Evolutionary conservation across 225 moss, liverwort and hornwort species (phyloP).

Genomic region (Antitrichia curtipendula): DNA sequence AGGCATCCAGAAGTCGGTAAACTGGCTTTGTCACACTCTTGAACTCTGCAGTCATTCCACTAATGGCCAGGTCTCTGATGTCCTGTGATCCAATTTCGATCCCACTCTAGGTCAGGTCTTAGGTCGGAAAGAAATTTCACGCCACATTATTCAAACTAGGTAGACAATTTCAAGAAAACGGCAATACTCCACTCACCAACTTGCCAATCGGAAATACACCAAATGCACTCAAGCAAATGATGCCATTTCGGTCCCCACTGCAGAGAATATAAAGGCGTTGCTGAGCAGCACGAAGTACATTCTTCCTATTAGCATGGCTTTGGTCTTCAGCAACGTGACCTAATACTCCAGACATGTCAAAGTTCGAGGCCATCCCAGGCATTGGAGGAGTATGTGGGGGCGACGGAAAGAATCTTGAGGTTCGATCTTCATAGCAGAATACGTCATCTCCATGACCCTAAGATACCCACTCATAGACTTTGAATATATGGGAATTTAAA

Average conservation of each 20-base stretch:
- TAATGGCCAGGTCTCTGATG: slow-evolving; percentile 50
- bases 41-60: slow-evolving; percentile 20
- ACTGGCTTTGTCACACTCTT: slow-evolving; percentile 18
- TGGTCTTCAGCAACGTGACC: slow-evolving; percentile 69
- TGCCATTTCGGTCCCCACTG: slow-evolving; percentile 86
- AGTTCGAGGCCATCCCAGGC: slow-evolving; percentile 78
- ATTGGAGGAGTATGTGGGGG: slow-evolving; percentile 71
- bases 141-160: neutral
- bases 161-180: neutral
- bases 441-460: slow-evolving; percentile 75
- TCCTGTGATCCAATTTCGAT: slow-evolving; percentile 34
- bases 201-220: slow-evolving; percentile 93
- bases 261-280: slow-evolving; percentile 83
- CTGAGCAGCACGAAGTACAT: slow-evolving; percentile 61
- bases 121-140: neutral
- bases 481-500: neutral
- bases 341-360: slow-evolving; percentile 87
- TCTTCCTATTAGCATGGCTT: slow-evolving; percentile 65
- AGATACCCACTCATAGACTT: neutral
- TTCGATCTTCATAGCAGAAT: slow-evolving; percentile 84
- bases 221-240: slow-evolving; percentile 90
- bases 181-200: slow-evolving; percentile 37
- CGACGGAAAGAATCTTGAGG: slow-evolving; percentile 79
- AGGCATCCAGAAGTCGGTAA: slow-evolving; percentile 56
- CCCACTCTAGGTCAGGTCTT: neutral